Conservation (phyloP, 192 early-diverging fungal species). For the Entomortierella parvispora region DNA sequence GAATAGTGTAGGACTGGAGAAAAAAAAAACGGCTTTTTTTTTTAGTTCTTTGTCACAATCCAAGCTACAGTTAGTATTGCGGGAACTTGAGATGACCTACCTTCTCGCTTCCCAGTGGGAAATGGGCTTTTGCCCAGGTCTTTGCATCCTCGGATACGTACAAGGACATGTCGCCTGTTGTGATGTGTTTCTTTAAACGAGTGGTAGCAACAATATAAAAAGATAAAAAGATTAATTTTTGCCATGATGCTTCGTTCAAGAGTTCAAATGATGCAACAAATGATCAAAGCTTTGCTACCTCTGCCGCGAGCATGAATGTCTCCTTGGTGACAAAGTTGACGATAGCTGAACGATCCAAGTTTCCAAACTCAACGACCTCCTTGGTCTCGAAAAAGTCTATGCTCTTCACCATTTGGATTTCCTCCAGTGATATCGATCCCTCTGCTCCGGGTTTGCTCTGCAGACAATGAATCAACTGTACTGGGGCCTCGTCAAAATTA, state of each 20-base stretch:
- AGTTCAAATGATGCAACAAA: too few relatives aligned
- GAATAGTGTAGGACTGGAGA: constrained; percentile 78
- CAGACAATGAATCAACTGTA: constrained; percentile 79
- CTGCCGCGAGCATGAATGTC: constrained; percentile 76
- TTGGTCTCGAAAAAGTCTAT: constrained; percentile 78
- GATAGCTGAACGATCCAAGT: constrained; percentile 70
- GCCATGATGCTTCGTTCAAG: neutral
- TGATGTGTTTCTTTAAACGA: constrained; percentile 21
- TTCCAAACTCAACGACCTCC: constrained; percentile 67
- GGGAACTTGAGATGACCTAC: neutral
- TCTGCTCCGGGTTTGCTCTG: constrained; percentile 48
- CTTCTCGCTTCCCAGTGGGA: constrained; percentile 38
- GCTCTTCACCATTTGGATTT: constrained; percentile 71
- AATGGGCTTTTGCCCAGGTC: constrained; percentile 70
- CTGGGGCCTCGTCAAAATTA: constrained; percentile 69
- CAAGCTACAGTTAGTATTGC: neutral
- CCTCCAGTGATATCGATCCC: constrained; percentile 40
- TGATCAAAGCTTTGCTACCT: constrained; percentile 58
- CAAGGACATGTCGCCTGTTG: constrained; percentile 69
- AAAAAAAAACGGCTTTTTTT: neutral
- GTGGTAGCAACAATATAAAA: neutral
- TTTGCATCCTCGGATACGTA: constrained; percentile 73
- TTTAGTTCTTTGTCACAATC: neutral
- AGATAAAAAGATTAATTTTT: neutral
- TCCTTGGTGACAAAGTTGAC: constrained; percentile 78